phyloP scores from a whole-genome alignment of 306 rosid genomes.

The Mimosa bimucronata region DNA sequence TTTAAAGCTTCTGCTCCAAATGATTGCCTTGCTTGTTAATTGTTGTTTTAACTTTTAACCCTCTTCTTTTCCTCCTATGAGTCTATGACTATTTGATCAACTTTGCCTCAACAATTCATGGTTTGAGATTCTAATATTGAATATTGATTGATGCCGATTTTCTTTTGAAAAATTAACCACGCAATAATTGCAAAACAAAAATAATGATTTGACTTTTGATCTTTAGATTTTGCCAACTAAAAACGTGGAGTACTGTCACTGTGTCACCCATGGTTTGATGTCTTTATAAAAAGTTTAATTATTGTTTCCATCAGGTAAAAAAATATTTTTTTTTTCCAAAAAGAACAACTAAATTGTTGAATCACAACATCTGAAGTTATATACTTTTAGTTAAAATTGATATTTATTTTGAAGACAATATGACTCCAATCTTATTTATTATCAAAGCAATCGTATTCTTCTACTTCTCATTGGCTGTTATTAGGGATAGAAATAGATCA shows the following conservation, averaged over 20 bases:
- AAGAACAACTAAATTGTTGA: neutral
- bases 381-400: no score
- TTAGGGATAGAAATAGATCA: no score
- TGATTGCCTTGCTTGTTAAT: neutral
- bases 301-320: no score
- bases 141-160: neutral
- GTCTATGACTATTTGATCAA: neutral
- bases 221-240: neutral
- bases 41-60: neutral
- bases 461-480: no score
- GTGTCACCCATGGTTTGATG: neutral
- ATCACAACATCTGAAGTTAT: no score
- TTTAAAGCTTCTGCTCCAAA: neutral
- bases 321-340: neutral
- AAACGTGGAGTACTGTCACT: neutral
- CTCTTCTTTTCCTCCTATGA: neutral
- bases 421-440: neutral
- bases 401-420: neutral
- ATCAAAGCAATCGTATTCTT: no score
- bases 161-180: neutral
- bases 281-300: neutral
- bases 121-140: neutral
- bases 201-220: constrained; percentile 13
- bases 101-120: neutral
- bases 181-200: neutral